Percentiles rank a stretch among this genome's conserved stretches.
These are phyloP conservation scores for Aspergillus avenaceus DNA, from an alignment of 495 filamentous ascomycete genomes.

Conservation along the genomic window DNA sequence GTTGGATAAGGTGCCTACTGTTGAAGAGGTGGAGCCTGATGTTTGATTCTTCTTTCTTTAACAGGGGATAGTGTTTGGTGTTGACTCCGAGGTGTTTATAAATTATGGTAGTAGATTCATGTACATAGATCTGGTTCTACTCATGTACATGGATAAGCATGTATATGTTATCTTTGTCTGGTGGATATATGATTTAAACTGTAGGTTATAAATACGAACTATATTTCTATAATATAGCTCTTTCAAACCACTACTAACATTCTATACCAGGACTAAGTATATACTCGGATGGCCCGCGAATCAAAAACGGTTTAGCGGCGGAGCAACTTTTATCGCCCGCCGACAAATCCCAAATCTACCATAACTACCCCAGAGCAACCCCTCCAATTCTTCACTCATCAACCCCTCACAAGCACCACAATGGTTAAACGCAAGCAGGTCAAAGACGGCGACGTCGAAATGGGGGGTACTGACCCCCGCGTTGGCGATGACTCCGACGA, in stretches of 20 bases:
- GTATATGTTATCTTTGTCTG: too few relatives aligned
- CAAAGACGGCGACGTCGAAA: slow-evolving; percentile 42
- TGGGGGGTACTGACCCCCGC: slow-evolving; percentile 32
- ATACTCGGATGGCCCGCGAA: too few relatives aligned
- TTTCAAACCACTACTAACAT: too few relatives aligned
- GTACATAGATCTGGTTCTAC: too few relatives aligned
- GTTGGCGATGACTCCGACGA: slow-evolving; percentile 39
- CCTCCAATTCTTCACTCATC: not conserved
- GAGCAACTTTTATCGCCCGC: slow-evolving; percentile 18
- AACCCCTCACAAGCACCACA: slow-evolving; percentile 8
- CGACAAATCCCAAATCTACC: not conserved
- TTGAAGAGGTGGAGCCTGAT: slow-evolving; percentile 43
- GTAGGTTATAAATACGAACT: too few relatives aligned
- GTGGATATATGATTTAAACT: not conserved
- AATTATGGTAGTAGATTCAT: too few relatives aligned
- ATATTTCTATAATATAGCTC: too few relatives aligned
- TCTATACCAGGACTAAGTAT: too few relatives aligned
- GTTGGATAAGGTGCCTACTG: slow-evolving; percentile 44
- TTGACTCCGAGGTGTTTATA: too few relatives aligned
- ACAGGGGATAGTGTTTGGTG: not conserved
- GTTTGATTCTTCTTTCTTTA: slow-evolving; percentile 15
- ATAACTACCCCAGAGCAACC: not conserved
- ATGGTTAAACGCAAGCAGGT: slow-evolving; percentile 52
- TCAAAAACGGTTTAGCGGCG: slow-evolving; percentile 22
- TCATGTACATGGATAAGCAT: too few relatives aligned